Evolutionary conservation across 257 asterid species (phyloP).

Genomic region (Scutellaria baicalensis): DNA sequence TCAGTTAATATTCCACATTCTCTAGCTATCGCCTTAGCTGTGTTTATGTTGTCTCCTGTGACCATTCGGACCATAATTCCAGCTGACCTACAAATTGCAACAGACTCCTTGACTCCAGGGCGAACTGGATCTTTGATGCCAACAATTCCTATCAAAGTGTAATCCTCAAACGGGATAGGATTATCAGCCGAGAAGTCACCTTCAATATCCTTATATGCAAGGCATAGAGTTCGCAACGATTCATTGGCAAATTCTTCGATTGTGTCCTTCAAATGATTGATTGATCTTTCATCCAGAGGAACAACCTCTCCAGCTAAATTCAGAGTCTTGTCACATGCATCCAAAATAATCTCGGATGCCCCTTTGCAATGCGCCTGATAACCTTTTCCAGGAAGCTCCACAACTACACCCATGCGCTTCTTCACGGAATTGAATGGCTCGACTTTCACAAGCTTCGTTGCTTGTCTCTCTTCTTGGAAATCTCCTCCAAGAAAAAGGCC

Average conservation of each 20-base stretch:
- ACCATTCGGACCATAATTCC: slow-evolving; percentile 86
- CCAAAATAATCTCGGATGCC: slow-evolving; percentile 78
- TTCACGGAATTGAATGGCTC: slow-evolving; percentile 83
- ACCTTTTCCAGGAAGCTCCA: slow-evolving; percentile 55
- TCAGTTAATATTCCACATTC: slow-evolving; percentile 87
- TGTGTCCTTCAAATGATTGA: slow-evolving; percentile 38
- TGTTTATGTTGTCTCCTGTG: slow-evolving; percentile 84
- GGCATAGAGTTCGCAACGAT: slow-evolving; percentile 77
- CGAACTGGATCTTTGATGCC: slow-evolving; percentile 94
- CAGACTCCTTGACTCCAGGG: slow-evolving; percentile 88
- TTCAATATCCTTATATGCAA: slow-evolving; percentile 62
- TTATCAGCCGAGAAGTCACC: slow-evolving; percentile 36
- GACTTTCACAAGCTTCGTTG: slow-evolving; percentile 56
- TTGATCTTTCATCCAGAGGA: slow-evolving; percentile 44
- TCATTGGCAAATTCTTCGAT: slow-evolving; percentile 74
- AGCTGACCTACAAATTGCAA: slow-evolving; percentile 73
- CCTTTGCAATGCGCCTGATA: slow-evolving; percentile 86
- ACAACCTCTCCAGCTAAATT: slow-evolving; percentile 46
- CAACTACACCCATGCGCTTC: slow-evolving; percentile 81
- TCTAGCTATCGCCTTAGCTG: slow-evolving; percentile 91
- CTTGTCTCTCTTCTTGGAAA: slow-evolving; percentile 45
- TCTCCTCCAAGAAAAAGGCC: slow-evolving; percentile 79
- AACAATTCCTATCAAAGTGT: slow-evolving; percentile 67
- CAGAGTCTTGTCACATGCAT: slow-evolving; percentile 65
- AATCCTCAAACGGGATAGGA: slow-evolving; percentile 61